Evolutionary conservation across 345 rosid genomes (phyloP), one percentile per base, ranked within the genome.

Genomic region (Angophora floribunda): DNA sequence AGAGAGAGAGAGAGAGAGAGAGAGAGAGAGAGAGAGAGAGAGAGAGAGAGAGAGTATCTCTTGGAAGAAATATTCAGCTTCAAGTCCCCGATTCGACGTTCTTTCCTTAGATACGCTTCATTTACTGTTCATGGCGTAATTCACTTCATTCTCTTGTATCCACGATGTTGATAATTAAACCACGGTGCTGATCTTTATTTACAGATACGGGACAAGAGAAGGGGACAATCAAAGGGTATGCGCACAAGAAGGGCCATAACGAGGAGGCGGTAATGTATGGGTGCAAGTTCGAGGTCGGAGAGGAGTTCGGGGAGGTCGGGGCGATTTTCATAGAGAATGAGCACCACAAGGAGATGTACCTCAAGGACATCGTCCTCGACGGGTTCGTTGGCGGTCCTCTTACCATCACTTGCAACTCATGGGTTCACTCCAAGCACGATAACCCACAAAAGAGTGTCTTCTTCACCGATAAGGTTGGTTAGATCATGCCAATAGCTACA

Each of bases 251-350:
- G 9, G 88, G 92, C 36, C 84, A 78, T 32, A 65, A 89, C 10
- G 15, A 90, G 3, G 91, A 90, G 6, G 91, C 92, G 51, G 91
- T 90, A 28, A 91, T 67, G 49, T 95, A 93, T 21, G 99, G 94
- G 91, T 94, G 97, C n/a, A 89, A 75, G 21, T 95, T 97, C 32
- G 87, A 88, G n/a, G 91, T 97, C 52, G 94, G 93, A 10, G 52
- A 84, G 16, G 93, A 88, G 57, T 97, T 97, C 86, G 97, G 99
- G 79, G 90, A 89, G 6, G 89, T 96, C 22, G 99, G 97, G 9
- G 99, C 95, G 12, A 88, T 97, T 19, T 5, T 88, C 1, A 90
- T 97, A 28, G 97, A 95, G 91, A 97, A 97, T 87, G 95, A 95
- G 89, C 96, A 96, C 90, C 95, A 92, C 67, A 91, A 87, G 75